Base-by-base conservation (phyloP, 2,329 filamentous ascomycete genomes). In the Chalara sp. region DNA sequence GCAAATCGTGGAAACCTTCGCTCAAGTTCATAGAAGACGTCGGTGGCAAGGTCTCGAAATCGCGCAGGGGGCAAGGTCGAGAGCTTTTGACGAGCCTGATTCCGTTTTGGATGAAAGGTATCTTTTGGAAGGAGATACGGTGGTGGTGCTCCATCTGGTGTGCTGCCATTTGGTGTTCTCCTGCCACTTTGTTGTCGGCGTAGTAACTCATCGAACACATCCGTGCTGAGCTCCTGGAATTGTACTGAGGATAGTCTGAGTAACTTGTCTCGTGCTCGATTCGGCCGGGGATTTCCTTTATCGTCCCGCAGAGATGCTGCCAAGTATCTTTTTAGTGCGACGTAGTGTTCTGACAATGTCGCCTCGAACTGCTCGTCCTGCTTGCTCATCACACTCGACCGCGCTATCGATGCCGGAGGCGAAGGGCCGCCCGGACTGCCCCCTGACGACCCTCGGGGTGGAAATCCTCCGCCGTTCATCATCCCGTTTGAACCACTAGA, bases 211-310 rank as follows among this genome's bases (percentile, higher is more conserved):
- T 99, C 93, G 70, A 87, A 97, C 40, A 99, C 92, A 71, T 99
- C 93, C 52, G 92, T 97, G 70, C 91, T 96, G 56, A 99, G 79
- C 72, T 99, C 93, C 69, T 95, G 89, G 68, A 99, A 97, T 68
- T 99, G 93, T 31, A 95, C 89, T 1, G 86, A 76, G 1, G 91
- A 96, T 47, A 99, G 78, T 53, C 92, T 83, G 53, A 96, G 77
- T 51, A 97, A 78, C 76, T 99, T 99, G 70, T 97, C 93, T 63
- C 91, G 85, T 50, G 93, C 93, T 70, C 91, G 86, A 70, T 95
- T 96, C 31, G 89, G 84, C 47, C 84, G 85, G 46, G 82, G 79
- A 56, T 85, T 85, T 44, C 80, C 78, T 64, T 85, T 83, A 59
- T 90, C 87, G 67, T 95, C 87, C 63, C 84, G 84, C 50, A 82